phyloP scores from a whole-genome alignment of 371 early-diverging fungal genomes.

The Lichtheimia ornata region DNA sequence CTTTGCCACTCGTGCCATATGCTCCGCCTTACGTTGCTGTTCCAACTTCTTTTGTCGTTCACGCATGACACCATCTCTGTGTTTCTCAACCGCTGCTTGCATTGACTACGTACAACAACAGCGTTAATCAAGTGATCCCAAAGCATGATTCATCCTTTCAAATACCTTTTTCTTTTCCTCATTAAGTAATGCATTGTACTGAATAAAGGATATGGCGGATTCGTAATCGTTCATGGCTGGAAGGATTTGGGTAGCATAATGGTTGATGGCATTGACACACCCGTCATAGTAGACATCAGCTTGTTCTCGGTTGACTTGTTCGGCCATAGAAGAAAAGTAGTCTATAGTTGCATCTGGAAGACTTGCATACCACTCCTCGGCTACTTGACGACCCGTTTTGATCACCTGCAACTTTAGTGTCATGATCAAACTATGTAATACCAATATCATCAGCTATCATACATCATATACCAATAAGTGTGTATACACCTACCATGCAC shows the following conservation, averaged over 20 bases:
- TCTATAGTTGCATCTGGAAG: slow-evolving; percentile 31
- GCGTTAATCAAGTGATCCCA: not conserved
- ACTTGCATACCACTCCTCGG: slow-evolving; percentile 39
- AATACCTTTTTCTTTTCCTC: slow-evolving; percentile 40
- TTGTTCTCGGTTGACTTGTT: slow-evolving; percentile 5
- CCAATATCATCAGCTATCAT: not conserved
- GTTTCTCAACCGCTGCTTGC: slow-evolving; percentile 13
- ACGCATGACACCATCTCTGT: slow-evolving; percentile 10
- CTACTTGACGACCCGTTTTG: slow-evolving; percentile 30
- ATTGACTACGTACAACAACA: slow-evolving; percentile 10
- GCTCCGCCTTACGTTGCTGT: slow-evolving; percentile 10
- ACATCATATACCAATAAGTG: not conserved
- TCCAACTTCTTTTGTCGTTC: slow-evolving; percentile 23
- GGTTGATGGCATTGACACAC: slow-evolving; percentile 28
- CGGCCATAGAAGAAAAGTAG: slow-evolving; percentile 8
- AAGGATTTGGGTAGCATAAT: slow-evolving; percentile 32
- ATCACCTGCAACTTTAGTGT: slow-evolving; percentile 23
- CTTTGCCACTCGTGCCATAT: slow-evolving; percentile 11
- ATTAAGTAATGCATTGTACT: slow-evolving; percentile 36
- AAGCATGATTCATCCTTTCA: slow-evolving; percentile 4
- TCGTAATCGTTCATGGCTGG: slow-evolving; percentile 39
- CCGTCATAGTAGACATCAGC: slow-evolving; percentile 14
- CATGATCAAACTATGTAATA: slow-evolving; percentile 33
- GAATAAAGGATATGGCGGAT: slow-evolving; percentile 35
- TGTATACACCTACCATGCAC: slow-evolving; percentile 30